Base-by-base conservation (phyloP, 306 rosid species). In the Cicer yamashitae region DNA sequence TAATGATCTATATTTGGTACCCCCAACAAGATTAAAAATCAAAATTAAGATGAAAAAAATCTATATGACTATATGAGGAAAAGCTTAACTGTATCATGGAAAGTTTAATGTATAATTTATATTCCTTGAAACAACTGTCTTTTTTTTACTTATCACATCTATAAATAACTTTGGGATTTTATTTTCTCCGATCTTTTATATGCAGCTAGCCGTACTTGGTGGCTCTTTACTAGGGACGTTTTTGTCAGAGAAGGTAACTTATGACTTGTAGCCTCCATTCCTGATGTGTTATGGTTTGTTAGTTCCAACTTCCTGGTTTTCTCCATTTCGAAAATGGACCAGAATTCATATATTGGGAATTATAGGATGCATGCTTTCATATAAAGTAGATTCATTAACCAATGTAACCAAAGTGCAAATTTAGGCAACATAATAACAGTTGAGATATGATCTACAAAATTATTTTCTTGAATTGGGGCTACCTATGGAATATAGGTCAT, bases 201-300 rank as follows among this genome's bases (percentile, higher is more conserved):
- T 73, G 85, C 92, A 96, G 98, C 73, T 94, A 79, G 99, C 98
- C 75, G 97, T 96, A 18, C 84, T 96, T 74, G 99, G 98, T 76
- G 98, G 98, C 71, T 90, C 99, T 62, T 80, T 96, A 75, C 77
- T 96, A 14, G 99, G 99, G 70, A 81, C 96, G 67, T 90, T 90
- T 84, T 81, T 96, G 78, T 92, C 98, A n/a, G 97, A 92, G 88
- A 96, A 89, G 98, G 98, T 92, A 87, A 77, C 25, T 53, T 67
- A n/a, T 73, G 73, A 73, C 56, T 39, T 84, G 70, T 63, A 37
- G 74, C 59, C 53, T 64, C 53, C 78, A 12, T 63, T 62, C 62
- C 17, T 56, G 62, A 43, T 63, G 65, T 76, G 60, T 48, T 57
- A 17, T 52, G 15, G 72, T 45, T 25, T 44, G 15, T 77, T 56